phyloP scores from a whole-genome alignment of 2,329 filamentous ascomycete genomes.

The Clonostachys solani region DNA sequence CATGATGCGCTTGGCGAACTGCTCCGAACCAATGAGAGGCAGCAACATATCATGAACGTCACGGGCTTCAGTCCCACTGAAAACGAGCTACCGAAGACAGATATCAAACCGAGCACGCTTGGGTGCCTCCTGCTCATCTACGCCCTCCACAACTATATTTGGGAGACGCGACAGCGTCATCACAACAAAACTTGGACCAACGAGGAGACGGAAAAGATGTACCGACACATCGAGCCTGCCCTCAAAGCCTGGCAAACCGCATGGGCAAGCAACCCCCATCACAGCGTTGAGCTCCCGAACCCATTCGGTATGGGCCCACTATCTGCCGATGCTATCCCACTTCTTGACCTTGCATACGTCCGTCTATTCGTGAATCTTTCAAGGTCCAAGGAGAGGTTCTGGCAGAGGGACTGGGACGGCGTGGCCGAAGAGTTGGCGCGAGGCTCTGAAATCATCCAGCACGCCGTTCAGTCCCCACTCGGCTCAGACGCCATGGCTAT shows the following conservation, averaged over 20 bases:
- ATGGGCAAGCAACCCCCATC: slow-evolving; percentile 82
- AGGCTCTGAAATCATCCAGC: slow-evolving; percentile 70
- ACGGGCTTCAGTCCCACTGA: background rate
- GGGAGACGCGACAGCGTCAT: slow-evolving; percentile 91
- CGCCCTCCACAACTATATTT: slow-evolving; percentile 95
- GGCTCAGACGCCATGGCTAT: slow-evolving; percentile 36
- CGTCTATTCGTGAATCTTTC: slow-evolving; percentile 91
- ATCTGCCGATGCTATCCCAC: slow-evolving; percentile 84
- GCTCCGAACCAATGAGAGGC: slow-evolving; percentile 68
- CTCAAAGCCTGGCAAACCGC: slow-evolving; percentile 91
- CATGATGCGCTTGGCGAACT: slow-evolving; percentile 77
- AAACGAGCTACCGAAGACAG: slow-evolving; percentile 48
- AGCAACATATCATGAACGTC: slow-evolving; percentile 39
- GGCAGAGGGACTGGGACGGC: slow-evolving; percentile 88
- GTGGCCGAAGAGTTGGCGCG: slow-evolving; percentile 84
- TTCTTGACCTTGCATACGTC: slow-evolving; percentile 89
- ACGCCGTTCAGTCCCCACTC: slow-evolving; percentile 61
- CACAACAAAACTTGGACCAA: slow-evolving; percentile 86
- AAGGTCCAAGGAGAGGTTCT: slow-evolving; percentile 87
- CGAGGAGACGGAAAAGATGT: slow-evolving; percentile 93
- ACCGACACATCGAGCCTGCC: slow-evolving; percentile 89
- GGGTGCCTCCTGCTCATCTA: slow-evolving; percentile 91
- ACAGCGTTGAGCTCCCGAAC: slow-evolving; percentile 80
- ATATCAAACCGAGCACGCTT: slow-evolving; percentile 81
- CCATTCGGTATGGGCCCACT: slow-evolving; percentile 77